phyloP scores from a whole-genome alignment of 129 eudicot species.

The Calendula officinalis region DNA sequence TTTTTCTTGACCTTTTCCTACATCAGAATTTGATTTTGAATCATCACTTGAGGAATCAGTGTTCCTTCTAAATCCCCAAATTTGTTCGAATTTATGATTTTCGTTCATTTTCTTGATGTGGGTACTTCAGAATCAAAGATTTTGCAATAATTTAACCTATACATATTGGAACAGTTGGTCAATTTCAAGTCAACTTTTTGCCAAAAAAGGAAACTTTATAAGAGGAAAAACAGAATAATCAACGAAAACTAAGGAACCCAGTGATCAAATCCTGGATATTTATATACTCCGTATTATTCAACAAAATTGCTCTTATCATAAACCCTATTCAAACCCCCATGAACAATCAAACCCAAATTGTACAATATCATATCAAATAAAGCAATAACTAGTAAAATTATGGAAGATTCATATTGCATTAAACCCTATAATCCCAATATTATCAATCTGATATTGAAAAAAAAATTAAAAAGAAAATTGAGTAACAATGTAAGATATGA shows the following conservation, averaged over 20 bases:
- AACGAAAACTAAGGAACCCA: background rate
- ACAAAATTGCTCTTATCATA: slow-evolving; percentile 1
- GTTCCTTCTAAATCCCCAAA: slow-evolving; percentile 72
- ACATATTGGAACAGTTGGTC: slow-evolving; percentile 14
- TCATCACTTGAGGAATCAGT: slow-evolving; percentile 63
- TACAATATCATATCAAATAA: background rate
- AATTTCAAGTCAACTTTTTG: slow-evolving; percentile 19
- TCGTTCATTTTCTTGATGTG: slow-evolving; percentile 40
- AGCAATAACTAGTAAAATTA: background rate
- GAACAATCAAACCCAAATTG: slow-evolving; percentile 23
- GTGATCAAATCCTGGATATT: slow-evolving; percentile 8
- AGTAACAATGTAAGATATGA: slow-evolving; percentile 23
- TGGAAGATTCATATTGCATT: background rate
- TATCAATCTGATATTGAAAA: slow-evolving; percentile 11
- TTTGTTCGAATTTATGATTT: slow-evolving; percentile 56
- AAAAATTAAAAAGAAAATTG: background rate
- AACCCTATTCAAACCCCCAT: slow-evolving; percentile 15
- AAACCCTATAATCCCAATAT: slow-evolving; percentile 7
- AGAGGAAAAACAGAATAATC: slow-evolving; percentile 1
- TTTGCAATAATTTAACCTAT: slow-evolving; percentile 1
- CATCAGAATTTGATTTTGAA: slow-evolving; percentile 42
- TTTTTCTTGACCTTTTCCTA: slow-evolving; percentile 39
- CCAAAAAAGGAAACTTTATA: slow-evolving; percentile 2
- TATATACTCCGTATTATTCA: background rate
- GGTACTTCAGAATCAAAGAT: slow-evolving; percentile 3